Evolutionary conservation across 2,329 filamentous ascomycete species (phyloP), one percentile per base, ranked within the genome.

Genomic region (Fusarium illudens): DNA sequence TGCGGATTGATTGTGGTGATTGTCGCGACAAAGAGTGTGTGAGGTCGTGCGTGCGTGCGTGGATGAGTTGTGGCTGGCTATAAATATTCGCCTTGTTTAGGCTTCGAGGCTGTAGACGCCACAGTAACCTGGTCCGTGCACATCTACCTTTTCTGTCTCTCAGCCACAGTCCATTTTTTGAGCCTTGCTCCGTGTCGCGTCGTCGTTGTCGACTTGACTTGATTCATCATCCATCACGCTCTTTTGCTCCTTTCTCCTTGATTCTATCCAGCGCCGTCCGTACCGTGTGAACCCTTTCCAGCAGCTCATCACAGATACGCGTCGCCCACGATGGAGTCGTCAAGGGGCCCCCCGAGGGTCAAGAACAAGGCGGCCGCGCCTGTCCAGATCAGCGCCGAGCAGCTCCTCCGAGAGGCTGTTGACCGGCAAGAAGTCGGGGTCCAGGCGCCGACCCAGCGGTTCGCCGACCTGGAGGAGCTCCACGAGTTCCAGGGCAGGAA

Each of bases 291-390:
- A 11, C 17, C 17, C 30, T n/a, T 39, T 29, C 44, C 20, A 29
- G 20, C 34, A 50, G 17, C 22, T 11, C 39, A 17, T 20, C 13
- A 22, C 15, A 58, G 32, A 34, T 9, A 34, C 37, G 37, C 25
- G 52, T 60, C 64, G 44, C n/a, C 27, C 79, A 87, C 66, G 68
- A 97, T 98, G 94, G 95, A 98, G 85, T 89, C 91, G 60, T 90
- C 92, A 71, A 91, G 95, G 69, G 96, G 95, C 74, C 95, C 96
- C 61, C 95, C 96, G 12, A 87, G 94, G 87, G 96, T 99, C 85
- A 98, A 98, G 82, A 98, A 99, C 86, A 99, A 99, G 91, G 93
- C 92, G 70, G 87, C 96, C 2, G 95, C 95, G 82, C 93, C 91
- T 37, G 84, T 92, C 60, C 91, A 98, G 82, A 97, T 99, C 78